phyloP scores from a whole-genome alignment of 1,284 basidiomycete genomes.

The Fomes fomentarius region DNA sequence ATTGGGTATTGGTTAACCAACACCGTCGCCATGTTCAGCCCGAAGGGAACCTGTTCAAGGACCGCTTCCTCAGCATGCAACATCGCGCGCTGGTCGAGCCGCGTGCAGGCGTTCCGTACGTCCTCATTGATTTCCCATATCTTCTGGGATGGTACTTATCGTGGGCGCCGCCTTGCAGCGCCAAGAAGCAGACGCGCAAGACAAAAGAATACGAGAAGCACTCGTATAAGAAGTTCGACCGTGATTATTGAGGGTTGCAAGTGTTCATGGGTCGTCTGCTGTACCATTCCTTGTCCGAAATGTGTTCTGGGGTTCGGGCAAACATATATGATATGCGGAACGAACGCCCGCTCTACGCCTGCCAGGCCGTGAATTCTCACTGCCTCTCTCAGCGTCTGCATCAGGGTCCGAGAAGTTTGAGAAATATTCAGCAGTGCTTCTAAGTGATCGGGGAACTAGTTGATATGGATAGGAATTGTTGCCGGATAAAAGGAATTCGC shows the following conservation, averaged over 20 bases:
- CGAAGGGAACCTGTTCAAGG: slow-evolving; percentile 92
- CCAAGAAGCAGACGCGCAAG: slow-evolving; percentile 61
- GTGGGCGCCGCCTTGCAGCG: slow-evolving; percentile 42
- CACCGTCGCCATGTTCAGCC: no score
- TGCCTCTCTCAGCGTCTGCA: no score
- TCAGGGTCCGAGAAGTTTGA: background rate
- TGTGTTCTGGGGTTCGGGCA: no score
- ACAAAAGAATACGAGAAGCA: slow-evolving; percentile 87
- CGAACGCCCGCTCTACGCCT: no score
- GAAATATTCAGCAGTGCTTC: background rate
- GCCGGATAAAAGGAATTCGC: background rate
- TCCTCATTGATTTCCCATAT: slow-evolving; percentile 24
- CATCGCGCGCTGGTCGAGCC: slow-evolving; percentile 81
- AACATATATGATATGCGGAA: no score
- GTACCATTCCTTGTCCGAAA: background rate
- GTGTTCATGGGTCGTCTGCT: background rate
- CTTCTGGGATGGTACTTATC: background rate
- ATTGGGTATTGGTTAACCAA: no score
- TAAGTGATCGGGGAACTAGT: slow-evolving; percentile 2
- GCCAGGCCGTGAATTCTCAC: no score
- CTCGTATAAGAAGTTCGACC: slow-evolving; percentile 83
- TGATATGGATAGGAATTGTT: background rate
- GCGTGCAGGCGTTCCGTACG: slow-evolving; percentile 73
- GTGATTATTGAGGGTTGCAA: slow-evolving; percentile 17
- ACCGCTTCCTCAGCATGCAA: slow-evolving; percentile 85